Evolutionary conservation across 192 early-diverging fungal species (phyloP).

Genomic region (Chytriomyces sp.): DNA sequence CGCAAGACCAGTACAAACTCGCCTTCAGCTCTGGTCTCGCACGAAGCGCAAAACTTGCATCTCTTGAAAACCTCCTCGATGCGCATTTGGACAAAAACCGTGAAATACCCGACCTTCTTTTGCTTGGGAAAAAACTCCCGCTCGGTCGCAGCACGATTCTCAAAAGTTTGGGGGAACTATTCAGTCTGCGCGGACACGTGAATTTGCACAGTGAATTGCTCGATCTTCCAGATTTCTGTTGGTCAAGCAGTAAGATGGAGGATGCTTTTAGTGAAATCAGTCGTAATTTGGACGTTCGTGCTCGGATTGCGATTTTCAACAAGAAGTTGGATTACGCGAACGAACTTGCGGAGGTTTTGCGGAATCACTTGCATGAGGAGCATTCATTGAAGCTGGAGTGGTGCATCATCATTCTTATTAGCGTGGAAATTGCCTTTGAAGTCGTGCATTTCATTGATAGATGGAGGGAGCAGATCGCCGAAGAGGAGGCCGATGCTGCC

Average conservation of each 20-base stretch:
- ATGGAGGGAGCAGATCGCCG: not conserved
- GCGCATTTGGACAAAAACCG: constrained; percentile 52
- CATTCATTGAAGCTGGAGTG: constrained; percentile 56
- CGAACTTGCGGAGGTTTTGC: constrained; percentile 61
- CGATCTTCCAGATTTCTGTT: constrained; percentile 69
- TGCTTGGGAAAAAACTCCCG: constrained; percentile 55
- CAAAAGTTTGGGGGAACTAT: constrained; percentile 57
- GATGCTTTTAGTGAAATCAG: constrained; percentile 53
- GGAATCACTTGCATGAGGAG: constrained; percentile 61
- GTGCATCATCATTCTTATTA: constrained; percentile 54
- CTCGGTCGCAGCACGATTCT: constrained; percentile 53
- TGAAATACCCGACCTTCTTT: constrained; percentile 56
- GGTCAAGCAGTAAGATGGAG: constrained; percentile 59
- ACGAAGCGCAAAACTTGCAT: constrained; percentile 59
- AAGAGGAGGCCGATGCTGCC: not conserved
- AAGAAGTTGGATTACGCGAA: constrained; percentile 73
- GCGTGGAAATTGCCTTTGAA: constrained; percentile 49
- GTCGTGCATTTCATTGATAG: constrained; percentile 40
- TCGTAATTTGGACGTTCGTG: constrained; percentile 60
- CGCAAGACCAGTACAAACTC: constrained; percentile 54
- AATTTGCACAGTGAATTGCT: constrained; percentile 65
- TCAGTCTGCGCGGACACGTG: constrained; percentile 53
- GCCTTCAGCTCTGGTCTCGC: constrained; percentile 67
- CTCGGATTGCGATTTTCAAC: constrained; percentile 64
- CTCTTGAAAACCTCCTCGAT: constrained; percentile 63